A percentile compares a stretch with the other conserved stretches of the same genome.
Evolutionary conservation across 2,329 filamentous ascomycete genomes (phyloP).

Genomic region (Alternaria brassicicola): DNA sequence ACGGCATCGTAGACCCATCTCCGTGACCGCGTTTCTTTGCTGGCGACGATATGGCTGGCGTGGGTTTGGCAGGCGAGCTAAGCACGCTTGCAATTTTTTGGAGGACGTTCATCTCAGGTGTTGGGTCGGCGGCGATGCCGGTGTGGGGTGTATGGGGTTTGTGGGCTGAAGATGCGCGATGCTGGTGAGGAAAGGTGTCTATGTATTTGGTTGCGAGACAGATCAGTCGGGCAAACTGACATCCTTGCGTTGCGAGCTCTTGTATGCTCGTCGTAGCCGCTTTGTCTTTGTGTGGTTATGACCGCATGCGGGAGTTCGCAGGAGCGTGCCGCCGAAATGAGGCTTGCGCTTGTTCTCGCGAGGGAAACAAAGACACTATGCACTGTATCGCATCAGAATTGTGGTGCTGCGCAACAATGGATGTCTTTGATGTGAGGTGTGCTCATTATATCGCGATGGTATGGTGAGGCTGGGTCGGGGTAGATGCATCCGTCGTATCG

Average conservation of each 20-base stretch:
- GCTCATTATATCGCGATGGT: neutral
- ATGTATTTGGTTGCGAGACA: too few species aligned
- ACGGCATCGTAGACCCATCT: too few species aligned
- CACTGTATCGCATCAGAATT: neutral
- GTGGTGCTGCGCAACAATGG: neutral
- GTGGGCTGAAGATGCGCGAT: too few species aligned
- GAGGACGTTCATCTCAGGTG: neutral
- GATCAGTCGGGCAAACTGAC: neutral
- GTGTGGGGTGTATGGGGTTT: too few species aligned
- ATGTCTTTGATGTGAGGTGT: neutral
- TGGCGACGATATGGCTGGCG: neutral
- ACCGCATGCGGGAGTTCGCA: conserved; percentile 13
- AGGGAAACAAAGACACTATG: neutral
- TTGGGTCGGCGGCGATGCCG: neutral
- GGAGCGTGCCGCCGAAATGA: neutral
- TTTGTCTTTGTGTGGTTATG: conserved; percentile 14
- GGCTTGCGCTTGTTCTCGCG: neutral
- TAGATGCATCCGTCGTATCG: neutral
- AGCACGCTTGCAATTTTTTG: neutral
- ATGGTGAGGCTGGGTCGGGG: neutral
- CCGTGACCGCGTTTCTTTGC: neutral
- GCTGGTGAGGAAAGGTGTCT: too few species aligned
- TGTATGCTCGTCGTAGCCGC: neutral
- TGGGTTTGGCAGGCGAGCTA: neutral
- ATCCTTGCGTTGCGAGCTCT: neutral